A percentile compares a stretch with the other conserved stretches of the same genome.
phyloP scores from a whole-genome alignment of 352 stramenopile species.

The Aphanomyces stellatus region DNA sequence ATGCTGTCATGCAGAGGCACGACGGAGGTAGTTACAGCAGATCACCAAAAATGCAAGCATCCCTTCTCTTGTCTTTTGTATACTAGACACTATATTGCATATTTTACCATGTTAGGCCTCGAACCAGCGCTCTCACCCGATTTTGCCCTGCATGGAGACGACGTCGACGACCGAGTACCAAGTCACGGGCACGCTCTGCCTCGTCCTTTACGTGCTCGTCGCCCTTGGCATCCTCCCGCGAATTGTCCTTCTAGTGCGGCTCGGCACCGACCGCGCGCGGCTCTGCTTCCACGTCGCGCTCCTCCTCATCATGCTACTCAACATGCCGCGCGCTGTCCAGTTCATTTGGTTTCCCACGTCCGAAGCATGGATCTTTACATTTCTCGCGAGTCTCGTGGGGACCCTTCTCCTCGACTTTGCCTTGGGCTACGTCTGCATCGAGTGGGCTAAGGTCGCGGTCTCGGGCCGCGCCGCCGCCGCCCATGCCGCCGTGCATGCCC shows the following conservation, averaged over 20 bases:
- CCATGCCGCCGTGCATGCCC: constrained; percentile 23
- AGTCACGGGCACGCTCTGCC: constrained; percentile 47
- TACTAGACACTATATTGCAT: no score
- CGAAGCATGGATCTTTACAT: constrained; percentile 54
- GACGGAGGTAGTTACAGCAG: no score
- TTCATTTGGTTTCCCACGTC: constrained; percentile 53
- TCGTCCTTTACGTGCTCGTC: constrained; percentile 56
- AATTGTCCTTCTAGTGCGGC: constrained; percentile 45
- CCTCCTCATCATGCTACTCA: constrained; percentile 49
- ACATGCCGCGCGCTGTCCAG: constrained; percentile 48
- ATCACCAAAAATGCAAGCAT: no score
- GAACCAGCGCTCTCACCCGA: no score
- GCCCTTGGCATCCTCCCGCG: constrained; percentile 53
- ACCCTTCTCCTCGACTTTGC: constrained; percentile 64
- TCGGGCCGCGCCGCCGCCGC: constrained; percentile 39
- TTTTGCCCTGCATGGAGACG: no score
- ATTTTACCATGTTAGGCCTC: no score
- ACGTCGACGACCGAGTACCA: constrained; percentile 28
- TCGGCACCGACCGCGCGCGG: constrained; percentile 44
- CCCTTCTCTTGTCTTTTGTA: no score
- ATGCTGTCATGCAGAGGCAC: no score
- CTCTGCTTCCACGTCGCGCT: constrained; percentile 67
- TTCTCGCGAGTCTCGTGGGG: constrained; percentile 53
- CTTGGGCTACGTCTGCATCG: constrained; percentile 75
- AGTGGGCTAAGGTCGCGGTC: constrained; percentile 73